A percentile compares a stretch with the other conserved stretches of the same genome.
Conservation (phyloP, 2,329 filamentous ascomycete species). For the Diaporthe capsici region DNA sequence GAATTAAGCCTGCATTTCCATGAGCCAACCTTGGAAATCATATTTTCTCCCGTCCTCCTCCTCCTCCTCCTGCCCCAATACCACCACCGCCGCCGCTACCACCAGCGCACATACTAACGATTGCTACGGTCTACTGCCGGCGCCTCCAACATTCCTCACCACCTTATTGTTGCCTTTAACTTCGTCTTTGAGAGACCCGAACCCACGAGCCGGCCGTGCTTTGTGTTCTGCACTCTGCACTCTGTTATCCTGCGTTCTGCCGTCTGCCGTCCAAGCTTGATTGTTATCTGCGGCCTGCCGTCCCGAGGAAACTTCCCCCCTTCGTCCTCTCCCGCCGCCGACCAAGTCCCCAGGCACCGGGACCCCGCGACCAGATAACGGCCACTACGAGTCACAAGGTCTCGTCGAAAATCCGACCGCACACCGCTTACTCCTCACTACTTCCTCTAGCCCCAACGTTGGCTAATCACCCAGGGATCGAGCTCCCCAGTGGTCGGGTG, state of each 20-base stretch:
- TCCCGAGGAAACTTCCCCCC: conserved; percentile 1
- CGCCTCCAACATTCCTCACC: neutral
- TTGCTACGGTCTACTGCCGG: neutral
- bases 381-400: conserved; percentile 30
- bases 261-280: conserved; percentile 16
- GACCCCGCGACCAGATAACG: conserved; percentile 21
- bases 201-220: neutral
- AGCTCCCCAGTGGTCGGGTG: conserved; percentile 13
- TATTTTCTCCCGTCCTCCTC: neutral
- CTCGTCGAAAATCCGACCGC: conserved; percentile 5
- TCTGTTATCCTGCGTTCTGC: conserved; percentile 2
- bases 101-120: neutral
- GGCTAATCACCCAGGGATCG: conserved; percentile 2
- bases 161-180: neutral
- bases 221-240: neutral
- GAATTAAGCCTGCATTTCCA: conserved; percentile 26
- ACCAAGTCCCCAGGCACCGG: neutral
- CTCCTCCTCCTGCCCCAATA: neutral
- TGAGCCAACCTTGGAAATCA: neutral
- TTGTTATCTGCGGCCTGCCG: conserved; percentile 33
- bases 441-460: conserved; percentile 19
- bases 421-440: conserved; percentile 22
- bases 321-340: neutral
- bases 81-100: neutral
- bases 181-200: neutral